Conservation (phyloP, 73 alveolate genomes). For the Tetrahymena malaccensis region DNA sequence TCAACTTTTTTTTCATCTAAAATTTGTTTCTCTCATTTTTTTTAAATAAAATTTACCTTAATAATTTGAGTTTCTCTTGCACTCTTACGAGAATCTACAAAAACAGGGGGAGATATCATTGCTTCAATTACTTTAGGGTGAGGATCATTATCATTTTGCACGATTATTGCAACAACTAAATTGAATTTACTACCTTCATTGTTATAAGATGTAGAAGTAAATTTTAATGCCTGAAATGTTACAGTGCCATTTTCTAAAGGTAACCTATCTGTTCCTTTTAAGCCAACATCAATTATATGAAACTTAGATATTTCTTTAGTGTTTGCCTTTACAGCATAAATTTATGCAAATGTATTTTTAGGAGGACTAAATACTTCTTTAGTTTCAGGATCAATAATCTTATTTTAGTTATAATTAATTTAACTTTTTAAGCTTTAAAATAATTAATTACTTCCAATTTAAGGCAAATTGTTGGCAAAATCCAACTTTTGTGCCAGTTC, state of each 20-base stretch:
- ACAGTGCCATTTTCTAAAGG: not conserved
- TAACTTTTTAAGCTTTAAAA: not conserved
- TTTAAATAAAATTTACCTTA: not conserved
- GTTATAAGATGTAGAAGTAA: constrained; percentile 32
- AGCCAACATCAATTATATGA: constrained; percentile 21
- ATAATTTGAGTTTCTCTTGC: constrained; percentile 19
- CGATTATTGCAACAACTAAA: constrained; percentile 11
- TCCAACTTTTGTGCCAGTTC: constrained; percentile 71
- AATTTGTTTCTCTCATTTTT: not conserved
- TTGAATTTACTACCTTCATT: constrained; percentile 42
- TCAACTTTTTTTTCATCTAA: no score
- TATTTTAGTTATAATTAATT: not conserved
- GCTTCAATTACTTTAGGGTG: constrained; percentile 15
- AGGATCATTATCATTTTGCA: constrained; percentile 9
- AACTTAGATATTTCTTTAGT: not conserved
- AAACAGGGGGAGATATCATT: constrained; percentile 40
- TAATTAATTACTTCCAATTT: constrained; percentile 40
- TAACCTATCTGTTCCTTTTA: constrained; percentile 23
- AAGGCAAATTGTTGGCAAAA: constrained; percentile 49
- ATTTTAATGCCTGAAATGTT: constrained; percentile 7
- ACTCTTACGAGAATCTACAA: constrained; percentile 38
- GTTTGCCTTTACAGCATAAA: constrained; percentile 22
- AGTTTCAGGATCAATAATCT: constrained; percentile 35
- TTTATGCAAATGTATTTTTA: constrained; percentile 15
- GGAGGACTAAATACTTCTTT: constrained; percentile 32